phyloP scores from a whole-genome alignment of 2,329 filamentous ascomycete species.

The Penicillium polonicum region DNA sequence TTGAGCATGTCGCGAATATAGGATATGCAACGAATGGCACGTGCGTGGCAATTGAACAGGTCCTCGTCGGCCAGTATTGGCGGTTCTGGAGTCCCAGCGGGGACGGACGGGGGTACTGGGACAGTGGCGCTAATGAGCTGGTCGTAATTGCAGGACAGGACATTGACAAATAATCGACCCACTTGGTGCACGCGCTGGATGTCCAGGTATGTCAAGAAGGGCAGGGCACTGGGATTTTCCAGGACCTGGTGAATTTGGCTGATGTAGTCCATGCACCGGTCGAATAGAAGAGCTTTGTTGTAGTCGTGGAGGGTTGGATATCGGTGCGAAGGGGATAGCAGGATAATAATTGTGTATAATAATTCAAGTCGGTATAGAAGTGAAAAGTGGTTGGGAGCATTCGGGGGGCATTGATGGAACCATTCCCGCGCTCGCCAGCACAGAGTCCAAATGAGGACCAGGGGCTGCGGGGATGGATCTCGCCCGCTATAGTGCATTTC shows the following conservation, averaged over 20 bases:
- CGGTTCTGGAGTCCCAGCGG: constrained; percentile 34
- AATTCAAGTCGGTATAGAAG: constrained; percentile 84
- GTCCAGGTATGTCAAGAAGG: constrained; percentile 83
- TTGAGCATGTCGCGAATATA: constrained; percentile 36
- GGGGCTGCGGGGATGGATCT: constrained; percentile 65
- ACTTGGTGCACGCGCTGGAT: constrained; percentile 78
- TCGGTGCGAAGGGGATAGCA: constrained; percentile 75
- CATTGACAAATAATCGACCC: constrained; percentile 56
- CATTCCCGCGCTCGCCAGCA: constrained; percentile 67
- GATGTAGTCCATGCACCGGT: constrained; percentile 80
- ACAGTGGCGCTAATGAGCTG: constrained; percentile 36
- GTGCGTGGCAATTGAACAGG: constrained; percentile 35
- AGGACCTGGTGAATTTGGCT: constrained; percentile 69
- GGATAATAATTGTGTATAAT: constrained; percentile 87
- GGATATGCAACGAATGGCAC: constrained; percentile 34
- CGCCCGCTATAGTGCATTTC: constrained; percentile 78
- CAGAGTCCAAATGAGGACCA: constrained; percentile 45
- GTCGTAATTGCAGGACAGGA: constrained; percentile 56
- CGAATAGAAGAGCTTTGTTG: constrained; percentile 77
- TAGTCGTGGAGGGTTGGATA: constrained; percentile 71
- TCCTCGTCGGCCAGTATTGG: constrained; percentile 33
- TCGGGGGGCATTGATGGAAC: constrained; percentile 71
- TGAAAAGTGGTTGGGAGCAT: constrained; percentile 63
- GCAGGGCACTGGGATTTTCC: constrained; percentile 56
- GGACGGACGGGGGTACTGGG: constrained; percentile 30